Base-by-base conservation (phyloP, 2,329 filamentous ascomycete species). In the Pseudogymnoascus sp. region DNA sequence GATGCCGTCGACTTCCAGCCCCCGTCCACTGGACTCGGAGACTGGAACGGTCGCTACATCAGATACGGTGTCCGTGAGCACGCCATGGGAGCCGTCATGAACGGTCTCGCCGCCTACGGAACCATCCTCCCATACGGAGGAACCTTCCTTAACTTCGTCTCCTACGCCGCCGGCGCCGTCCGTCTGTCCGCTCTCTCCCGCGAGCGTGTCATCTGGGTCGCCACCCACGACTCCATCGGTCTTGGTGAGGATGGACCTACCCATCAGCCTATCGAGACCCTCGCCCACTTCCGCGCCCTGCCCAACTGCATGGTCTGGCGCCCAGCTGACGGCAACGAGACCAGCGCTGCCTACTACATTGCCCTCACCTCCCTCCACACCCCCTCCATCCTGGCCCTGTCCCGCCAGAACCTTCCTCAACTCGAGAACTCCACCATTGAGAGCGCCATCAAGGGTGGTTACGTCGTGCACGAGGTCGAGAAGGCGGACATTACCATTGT, bases 251-350 rank as follows among this genome's bases (percentile, higher is more conserved):
- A 99, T 73, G 94, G 94, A 66, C 93, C 94, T 69, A 99, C 94
- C 62, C 94, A 99, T 81, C 94, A 99, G 84, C 94, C 94, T 76
- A 96, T 99, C 70, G 94, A 99, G 86, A 96, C 91, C 47, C 86
- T 97, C 66, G 89, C 92, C 64, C 94, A 97, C 80, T 97, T 97
- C 91, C 93, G 94, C 76, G 94, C 94, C 67, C 85, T 97, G 70
- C 94, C 94, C 74, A 99, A 99, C 88, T 90, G 89, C 83, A 96
- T 97, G 90, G 93, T 97, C 71, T 97, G 94, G 94, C 92, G 94
- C 74, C 94, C 94, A 69, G 93, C 94, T 71, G 94, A 97, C 73
- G 93, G 93, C 73, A 97, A 97, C 82, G 94, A 99, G 89, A 94
- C 89, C 71, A 95, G 90, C 74, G 93, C 91, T 72, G 93, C 94